Base-by-base conservation (phyloP, 495 filamentous ascomycete species). In the Hypoxylon crocopeplum region DNA sequence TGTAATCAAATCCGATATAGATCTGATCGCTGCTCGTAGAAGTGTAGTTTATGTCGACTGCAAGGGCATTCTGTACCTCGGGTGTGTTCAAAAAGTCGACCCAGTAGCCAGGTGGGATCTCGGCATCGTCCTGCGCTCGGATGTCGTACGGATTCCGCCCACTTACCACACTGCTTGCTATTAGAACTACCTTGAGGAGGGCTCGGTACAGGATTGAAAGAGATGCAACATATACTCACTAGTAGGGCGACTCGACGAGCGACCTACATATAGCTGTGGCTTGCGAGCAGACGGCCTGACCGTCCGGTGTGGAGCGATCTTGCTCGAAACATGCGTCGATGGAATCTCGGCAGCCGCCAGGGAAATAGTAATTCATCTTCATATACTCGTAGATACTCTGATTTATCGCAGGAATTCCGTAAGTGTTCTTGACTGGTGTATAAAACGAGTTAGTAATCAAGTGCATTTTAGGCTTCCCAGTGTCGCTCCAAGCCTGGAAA, bases 361-460 rank as follows among this genome's bases (percentile, higher is more conserved):
- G 65, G 38, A 72, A 68, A 13, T 75, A 69, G 41, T 79, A 83
- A 48, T 71, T 77, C 71, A 37, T 76, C 68, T 39, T 75, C 56
- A 59, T 75, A 37, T 69, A 73, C 36, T 58, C 66, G 38, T 59
- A 78, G 72, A 67, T 67, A 46, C 68, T 81, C 67, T 64, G 74
- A 59, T 66, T 77, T 62, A 90, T 82, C 0, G 84, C 72, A 46
- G 84, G 63, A 19, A 92, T 81, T 3, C 84, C 84, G 60, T 90
- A 94, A 3, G 89, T 91, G 62, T 94, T 94, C n/a, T n/a, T n/a
- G n/a, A n/a, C n/a, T n/a, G n/a, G n/a, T n/a, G n/a, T n/a, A n/a
- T n/a, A n/a, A n/a, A n/a, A n/a, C n/a, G n/a, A n/a, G n/a, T n/a
- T n/a, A n/a, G n/a, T n/a, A n/a, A n/a, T n/a, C n/a, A n/a, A n/a